phyloP scores from a whole-genome alignment of 441 rosid species.

The Gossypium gossypioides region DNA sequence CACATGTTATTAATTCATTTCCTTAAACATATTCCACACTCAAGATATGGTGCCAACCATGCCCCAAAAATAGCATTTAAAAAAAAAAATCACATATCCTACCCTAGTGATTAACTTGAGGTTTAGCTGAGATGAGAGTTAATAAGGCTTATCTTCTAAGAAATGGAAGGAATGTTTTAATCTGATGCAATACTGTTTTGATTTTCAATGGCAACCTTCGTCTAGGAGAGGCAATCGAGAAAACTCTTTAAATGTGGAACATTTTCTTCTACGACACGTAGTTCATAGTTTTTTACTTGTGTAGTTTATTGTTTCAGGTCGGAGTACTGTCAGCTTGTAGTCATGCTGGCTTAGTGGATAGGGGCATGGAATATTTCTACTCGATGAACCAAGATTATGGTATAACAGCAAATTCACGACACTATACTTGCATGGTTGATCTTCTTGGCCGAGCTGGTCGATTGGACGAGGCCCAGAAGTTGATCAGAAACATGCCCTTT shows the following conservation, averaged over 20 bases:
- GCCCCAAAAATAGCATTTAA: background rate
- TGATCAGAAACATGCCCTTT: slow-evolving; percentile 41
- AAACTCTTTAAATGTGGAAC: background rate
- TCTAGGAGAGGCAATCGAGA: background rate
- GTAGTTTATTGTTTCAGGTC: slow-evolving; percentile 32
- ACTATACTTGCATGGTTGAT: slow-evolving; percentile 46
- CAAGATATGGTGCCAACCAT: background rate
- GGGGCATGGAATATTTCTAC: slow-evolving; percentile 32
- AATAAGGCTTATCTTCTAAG: background rate
- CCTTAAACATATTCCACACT: background rate
- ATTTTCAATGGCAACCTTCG: background rate
- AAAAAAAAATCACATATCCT: background rate
- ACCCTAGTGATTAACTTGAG: background rate
- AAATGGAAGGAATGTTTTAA: background rate
- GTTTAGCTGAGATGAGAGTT: background rate
- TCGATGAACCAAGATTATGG: slow-evolving; percentile 35
- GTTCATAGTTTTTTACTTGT: slow-evolving; percentile 12
- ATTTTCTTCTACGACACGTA: background rate
- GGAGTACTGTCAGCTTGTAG: slow-evolving; percentile 44
- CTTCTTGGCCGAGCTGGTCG: slow-evolving; percentile 50
- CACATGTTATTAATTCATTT: background rate
- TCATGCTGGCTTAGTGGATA: slow-evolving; percentile 41
- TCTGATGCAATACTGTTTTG: background rate
- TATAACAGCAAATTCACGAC: slow-evolving; percentile 36
- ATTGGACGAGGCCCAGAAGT: slow-evolving; percentile 36